Conservation (phyloP, 176 grass and related monocot species). For the Saccharum officinarum region DNA sequence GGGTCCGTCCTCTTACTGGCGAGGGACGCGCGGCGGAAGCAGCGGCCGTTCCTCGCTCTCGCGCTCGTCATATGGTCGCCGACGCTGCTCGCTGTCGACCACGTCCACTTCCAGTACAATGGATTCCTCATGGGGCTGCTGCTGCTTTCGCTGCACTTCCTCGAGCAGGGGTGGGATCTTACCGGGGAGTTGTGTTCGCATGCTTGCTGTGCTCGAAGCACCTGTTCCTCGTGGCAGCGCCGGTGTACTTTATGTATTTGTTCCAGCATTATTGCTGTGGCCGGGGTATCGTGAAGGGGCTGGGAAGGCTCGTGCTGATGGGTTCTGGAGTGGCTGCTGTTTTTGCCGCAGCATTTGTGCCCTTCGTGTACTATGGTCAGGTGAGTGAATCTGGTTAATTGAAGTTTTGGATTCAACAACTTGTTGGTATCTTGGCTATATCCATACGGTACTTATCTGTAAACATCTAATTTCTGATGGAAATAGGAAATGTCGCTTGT, state of each 20-base stretch:
- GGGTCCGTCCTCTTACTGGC: constrained; percentile 40
- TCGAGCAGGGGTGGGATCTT: constrained; percentile 77
- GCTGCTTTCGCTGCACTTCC: constrained; percentile 58
- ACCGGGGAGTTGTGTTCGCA: constrained; percentile 67
- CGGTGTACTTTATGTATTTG: constrained; percentile 81
- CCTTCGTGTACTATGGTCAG: constrained; percentile 84
- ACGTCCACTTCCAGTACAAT: constrained; percentile 88
- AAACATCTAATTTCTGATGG: neutral
- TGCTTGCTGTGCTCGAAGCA: constrained; percentile 84
- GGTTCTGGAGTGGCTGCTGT: constrained; percentile 58
- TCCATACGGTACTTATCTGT: neutral
- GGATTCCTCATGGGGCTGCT: constrained; percentile 71
- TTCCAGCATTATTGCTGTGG: constrained; percentile 83
- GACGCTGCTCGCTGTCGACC: constrained; percentile 74
- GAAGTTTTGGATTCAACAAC: neutral
- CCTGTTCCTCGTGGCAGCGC: constrained; percentile 77
- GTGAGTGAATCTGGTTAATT: constrained; percentile 45
- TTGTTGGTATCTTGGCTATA: neutral
- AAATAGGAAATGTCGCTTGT: neutral
- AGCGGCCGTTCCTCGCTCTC: constrained; percentile 39
- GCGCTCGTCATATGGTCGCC: constrained; percentile 67
- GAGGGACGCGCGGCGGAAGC: constrained; percentile 18
- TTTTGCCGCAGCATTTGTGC: constrained; percentile 63
- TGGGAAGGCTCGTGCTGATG: constrained; percentile 56
- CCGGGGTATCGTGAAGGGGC: constrained; percentile 51